A percentile compares a stretch with the other conserved stretches of the same genome.
phyloP scores from a whole-genome alignment of 2,329 filamentous ascomycete species.

The Cadophora malorum region DNA sequence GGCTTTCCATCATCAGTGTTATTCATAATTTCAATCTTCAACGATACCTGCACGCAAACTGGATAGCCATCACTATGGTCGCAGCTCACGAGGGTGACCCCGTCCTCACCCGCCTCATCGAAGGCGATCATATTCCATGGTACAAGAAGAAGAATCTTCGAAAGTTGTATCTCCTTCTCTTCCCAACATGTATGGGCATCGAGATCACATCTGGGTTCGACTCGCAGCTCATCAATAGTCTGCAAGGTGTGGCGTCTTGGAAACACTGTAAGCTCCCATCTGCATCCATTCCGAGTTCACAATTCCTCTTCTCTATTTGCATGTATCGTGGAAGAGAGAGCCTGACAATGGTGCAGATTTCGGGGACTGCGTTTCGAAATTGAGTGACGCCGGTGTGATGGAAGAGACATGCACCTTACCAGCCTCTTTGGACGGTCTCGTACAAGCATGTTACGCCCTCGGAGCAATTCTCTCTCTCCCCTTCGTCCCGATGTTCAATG shows the following conservation, averaged over 20 bases:
- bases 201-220: slow-evolving; percentile 62
- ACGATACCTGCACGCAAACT: not conserved
- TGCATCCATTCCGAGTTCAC: no score
- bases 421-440: slow-evolving; percentile 23
- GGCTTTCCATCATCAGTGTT: not conserved
- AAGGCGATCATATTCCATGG: slow-evolving; percentile 49
- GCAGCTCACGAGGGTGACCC: slow-evolving; percentile 42
- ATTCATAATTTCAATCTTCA: not conserved
- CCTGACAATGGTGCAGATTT: not conserved
- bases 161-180: slow-evolving; percentile 48
- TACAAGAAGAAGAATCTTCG: slow-evolving; percentile 49
- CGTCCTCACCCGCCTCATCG: slow-evolving; percentile 49
- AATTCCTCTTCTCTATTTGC: not conserved
- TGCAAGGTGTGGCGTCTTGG: slow-evolving; percentile 48
- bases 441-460: slow-evolving; percentile 57
- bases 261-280: slow-evolving; percentile 40
- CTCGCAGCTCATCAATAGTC: slow-evolving; percentile 55
- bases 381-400: not conserved
- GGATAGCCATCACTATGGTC: not conserved
- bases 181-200: slow-evolving; percentile 59
- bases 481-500: slow-evolving; percentile 57
- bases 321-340: not conserved
- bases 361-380: not conserved
- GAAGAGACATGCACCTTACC: not conserved
- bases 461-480: slow-evolving; percentile 61